Percentiles rank a stretch among this genome's conserved stretches.
Conservation (phyloP, 805 yeast genomes). For the Yarrowia deformans region DNA sequence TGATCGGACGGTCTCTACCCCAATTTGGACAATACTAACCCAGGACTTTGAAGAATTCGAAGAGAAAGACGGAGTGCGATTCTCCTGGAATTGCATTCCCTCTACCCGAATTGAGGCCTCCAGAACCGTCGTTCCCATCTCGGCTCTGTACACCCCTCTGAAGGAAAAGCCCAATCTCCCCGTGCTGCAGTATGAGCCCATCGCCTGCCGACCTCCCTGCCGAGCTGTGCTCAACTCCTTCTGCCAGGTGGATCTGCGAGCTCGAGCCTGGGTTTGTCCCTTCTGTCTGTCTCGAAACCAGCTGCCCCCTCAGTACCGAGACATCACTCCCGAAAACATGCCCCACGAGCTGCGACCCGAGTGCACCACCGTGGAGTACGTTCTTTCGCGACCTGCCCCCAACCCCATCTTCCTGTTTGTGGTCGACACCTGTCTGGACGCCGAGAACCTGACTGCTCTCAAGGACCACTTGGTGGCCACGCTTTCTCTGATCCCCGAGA, state of each 20-base stretch:
- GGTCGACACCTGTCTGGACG: constrained; percentile 87
- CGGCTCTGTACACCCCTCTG: constrained; percentile 94
- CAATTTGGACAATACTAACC: neutral
- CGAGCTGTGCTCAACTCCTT: constrained; percentile 84
- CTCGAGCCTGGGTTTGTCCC: constrained; percentile 85
- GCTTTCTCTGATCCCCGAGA: constrained; percentile 82
- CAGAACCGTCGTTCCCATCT: constrained; percentile 91
- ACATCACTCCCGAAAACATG: constrained; percentile 72
- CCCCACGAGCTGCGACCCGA: constrained; percentile 78
- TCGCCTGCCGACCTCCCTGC: constrained; percentile 80
- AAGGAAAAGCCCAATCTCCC: constrained; percentile 78
- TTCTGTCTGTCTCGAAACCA: constrained; percentile 79
- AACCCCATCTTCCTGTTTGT: constrained; percentile 85
- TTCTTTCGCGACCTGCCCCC: constrained; percentile 78
- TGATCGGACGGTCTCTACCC: no score
- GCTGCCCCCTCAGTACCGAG: constrained; percentile 82
- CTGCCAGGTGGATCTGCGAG: constrained; percentile 69
- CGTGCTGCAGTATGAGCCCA: constrained; percentile 85
- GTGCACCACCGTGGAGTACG: constrained; percentile 82
- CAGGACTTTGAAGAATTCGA: constrained; percentile 66
- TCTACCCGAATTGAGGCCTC: constrained; percentile 86
- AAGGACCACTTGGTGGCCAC: constrained; percentile 81
- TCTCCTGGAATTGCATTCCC: constrained; percentile 89
- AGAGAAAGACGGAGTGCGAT: constrained; percentile 70
- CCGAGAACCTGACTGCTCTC: constrained; percentile 80